These are phyloP conservation scores for Prinsepia uniflora DNA, from an alignment of 306 rosid genomes.

Conservation along the genomic window DNA sequence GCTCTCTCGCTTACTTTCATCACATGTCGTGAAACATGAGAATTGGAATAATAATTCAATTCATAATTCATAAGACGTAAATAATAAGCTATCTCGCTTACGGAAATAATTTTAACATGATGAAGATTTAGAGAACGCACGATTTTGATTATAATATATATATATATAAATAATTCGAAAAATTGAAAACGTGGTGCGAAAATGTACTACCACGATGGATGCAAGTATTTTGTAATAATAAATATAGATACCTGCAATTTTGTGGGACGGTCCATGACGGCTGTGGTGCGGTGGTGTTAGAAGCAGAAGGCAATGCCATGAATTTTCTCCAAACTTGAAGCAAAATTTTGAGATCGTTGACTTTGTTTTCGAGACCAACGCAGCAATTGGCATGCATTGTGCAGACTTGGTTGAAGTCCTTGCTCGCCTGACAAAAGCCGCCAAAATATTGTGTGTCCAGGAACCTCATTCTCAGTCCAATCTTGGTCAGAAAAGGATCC, in stretches of 20 bases:
- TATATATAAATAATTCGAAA: no score
- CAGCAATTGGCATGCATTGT: slow-evolving; percentile 97
- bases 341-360: slow-evolving; percentile 62
- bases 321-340: slow-evolving; percentile 72
- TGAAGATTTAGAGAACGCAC: no score
- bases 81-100: no score
- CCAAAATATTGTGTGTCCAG: slow-evolving; percentile 59
- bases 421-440: slow-evolving; percentile 63
- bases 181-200: no score
- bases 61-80: no score
- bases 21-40: no score
- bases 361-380: slow-evolving; percentile 59
- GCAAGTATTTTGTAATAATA: no score
- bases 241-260: slow-evolving; percentile 57
- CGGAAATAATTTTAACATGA: no score
- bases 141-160: no score
- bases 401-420: slow-evolving; percentile 38
- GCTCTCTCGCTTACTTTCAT: no score
- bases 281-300: not conserved
- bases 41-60: no score
- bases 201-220: no score
- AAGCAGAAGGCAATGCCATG: slow-evolving; percentile 22
- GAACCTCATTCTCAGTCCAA: slow-evolving; percentile 51
- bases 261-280: slow-evolving; percentile 59
- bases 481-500: slow-evolving; percentile 26